Percentiles rank a stretch among this genome's conserved stretches.
Conservation (phyloP, 305 asterid species). For the Fraxinus sp. region DNA sequence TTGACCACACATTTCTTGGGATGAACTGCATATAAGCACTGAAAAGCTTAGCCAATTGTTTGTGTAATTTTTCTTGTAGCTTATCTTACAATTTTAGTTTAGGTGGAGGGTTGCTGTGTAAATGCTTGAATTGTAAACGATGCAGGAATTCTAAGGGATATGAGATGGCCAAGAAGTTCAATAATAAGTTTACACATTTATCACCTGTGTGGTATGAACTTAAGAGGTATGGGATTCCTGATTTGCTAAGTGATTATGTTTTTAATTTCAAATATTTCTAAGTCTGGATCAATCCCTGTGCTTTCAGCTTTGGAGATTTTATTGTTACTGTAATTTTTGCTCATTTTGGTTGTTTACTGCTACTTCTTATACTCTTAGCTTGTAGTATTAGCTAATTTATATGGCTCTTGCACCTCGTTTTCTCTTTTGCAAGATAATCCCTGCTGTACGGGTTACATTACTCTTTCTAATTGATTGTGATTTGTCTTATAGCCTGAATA, state of each 20-base stretch:
- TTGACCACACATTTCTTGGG: neutral
- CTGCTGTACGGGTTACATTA: neutral
- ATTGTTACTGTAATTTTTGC: neutral
- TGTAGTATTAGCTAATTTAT: neutral
- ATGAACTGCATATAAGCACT: neutral
- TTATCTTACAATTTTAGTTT: neutral
- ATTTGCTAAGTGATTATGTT: constrained; percentile 1
- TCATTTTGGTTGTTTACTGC: neutral
- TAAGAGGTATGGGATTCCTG: constrained; percentile 51
- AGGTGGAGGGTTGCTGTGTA: neutral
- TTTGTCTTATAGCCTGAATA: neutral
- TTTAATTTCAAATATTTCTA: neutral
- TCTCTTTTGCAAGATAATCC: neutral
- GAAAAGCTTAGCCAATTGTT: neutral
- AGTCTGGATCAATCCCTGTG: neutral
- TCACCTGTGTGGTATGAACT: constrained; percentile 98
- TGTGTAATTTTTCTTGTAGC: neutral
- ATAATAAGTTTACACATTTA: constrained; percentile 76
- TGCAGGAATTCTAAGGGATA: constrained; percentile 93
- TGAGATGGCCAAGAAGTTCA: constrained; percentile 79
- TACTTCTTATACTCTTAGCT: neutral
- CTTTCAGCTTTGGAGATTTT: neutral
- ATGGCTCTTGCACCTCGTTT: neutral
- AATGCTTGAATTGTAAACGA: constrained; percentile 18
- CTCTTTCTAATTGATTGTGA: neutral